Percentiles rank a stretch among this genome's conserved stretches.
Conservation (phyloP, 257 asterid species). For the Prunella vulgaris region DNA sequence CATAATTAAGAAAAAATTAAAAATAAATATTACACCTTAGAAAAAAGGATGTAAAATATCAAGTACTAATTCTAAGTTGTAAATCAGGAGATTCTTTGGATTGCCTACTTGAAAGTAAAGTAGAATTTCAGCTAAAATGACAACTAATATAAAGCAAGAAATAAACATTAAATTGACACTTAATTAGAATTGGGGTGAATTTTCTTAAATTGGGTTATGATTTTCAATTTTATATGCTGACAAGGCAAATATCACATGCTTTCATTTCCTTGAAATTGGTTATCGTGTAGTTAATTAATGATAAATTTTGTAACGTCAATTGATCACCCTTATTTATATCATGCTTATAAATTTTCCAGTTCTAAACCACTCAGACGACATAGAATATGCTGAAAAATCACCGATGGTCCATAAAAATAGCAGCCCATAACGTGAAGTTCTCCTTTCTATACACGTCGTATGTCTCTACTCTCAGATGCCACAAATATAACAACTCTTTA, state of each 20-base stretch:
- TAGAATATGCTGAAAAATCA: no score
- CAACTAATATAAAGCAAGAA: not conserved
- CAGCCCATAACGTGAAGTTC: no score
- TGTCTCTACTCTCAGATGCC: no score
- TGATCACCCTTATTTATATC: not conserved
- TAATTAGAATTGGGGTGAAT: not conserved
- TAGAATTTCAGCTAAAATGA: not conserved
- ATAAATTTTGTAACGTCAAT: no score
- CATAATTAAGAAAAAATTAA: not conserved
- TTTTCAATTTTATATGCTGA: not conserved
- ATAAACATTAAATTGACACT: not conserved
- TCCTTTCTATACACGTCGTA: no score
- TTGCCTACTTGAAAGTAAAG: not conserved
- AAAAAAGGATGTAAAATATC: not conserved
- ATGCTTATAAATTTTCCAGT: no score
- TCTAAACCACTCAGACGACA: no score
- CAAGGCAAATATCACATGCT: not conserved
- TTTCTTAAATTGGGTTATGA: not conserved
- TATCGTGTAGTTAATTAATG: not conserved
- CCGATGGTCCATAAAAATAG: no score
- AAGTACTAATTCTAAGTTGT: not conserved
- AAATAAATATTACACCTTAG: not conserved
- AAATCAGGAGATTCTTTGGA: not conserved
- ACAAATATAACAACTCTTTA: no score
- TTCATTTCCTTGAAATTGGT: not conserved